Evolutionary conservation across 768 basidiomycete genomes (phyloP).

Genomic region (Kwoniella newhampshirensis): DNA sequence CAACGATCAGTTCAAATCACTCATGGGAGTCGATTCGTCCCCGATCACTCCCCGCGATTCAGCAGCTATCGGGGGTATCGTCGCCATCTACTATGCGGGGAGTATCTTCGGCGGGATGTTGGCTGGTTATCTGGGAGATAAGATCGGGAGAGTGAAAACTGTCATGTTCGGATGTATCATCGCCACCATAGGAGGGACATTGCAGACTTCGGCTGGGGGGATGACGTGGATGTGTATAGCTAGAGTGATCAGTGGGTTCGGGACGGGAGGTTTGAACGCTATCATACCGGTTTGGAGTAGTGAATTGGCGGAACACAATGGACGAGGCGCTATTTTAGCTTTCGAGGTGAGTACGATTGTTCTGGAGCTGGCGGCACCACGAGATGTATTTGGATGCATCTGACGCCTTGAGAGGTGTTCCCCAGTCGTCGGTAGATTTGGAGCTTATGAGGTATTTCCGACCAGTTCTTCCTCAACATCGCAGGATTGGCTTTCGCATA

Average conservation of each 20-base stretch:
- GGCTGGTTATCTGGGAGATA: constrained; percentile 35
- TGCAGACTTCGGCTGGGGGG: constrained; percentile 31
- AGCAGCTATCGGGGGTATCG: constrained; percentile 34
- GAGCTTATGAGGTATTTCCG: no score
- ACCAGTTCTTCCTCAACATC: constrained; percentile 28
- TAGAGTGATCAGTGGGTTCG: constrained; percentile 30
- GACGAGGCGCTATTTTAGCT: constrained; percentile 35
- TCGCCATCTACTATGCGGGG: constrained; percentile 38
- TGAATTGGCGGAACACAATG: constrained; percentile 32
- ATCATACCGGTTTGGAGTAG: constrained; percentile 43
- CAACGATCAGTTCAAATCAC: constrained; percentile 24
- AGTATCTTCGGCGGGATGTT: constrained; percentile 32
- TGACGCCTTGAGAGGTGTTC: neutral
- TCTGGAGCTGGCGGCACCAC: neutral
- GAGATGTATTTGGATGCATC: constrained; percentile 12
- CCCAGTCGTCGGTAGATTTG: neutral
- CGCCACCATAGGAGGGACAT: constrained; percentile 38
- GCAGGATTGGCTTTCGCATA: constrained; percentile 30
- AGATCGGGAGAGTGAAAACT: constrained; percentile 31
- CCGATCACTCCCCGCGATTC: constrained; percentile 5
- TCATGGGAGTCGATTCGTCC: constrained; percentile 30
- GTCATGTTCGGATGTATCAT: constrained; percentile 27
- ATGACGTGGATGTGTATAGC: constrained; percentile 35
- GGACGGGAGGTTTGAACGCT: constrained; percentile 38
- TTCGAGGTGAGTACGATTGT: constrained; percentile 26